A percentile compares a stretch with the other conserved stretches of the same genome.
These are phyloP conservation scores for Candida michaelii DNA, from an alignment of 805 yeast species.

Conservation along the genomic window DNA sequence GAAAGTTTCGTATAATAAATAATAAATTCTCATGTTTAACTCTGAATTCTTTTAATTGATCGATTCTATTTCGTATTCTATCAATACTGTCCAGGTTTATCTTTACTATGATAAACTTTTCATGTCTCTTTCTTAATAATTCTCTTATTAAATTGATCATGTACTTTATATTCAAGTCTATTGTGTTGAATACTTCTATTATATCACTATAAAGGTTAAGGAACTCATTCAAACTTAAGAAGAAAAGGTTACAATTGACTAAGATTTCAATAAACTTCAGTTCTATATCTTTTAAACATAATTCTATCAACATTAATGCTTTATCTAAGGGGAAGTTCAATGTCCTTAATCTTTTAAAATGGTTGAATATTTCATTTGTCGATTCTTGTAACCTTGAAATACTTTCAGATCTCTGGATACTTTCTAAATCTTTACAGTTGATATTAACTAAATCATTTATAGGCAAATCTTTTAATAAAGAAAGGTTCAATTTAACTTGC, in stretches of 20 bases:
- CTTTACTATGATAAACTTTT: constrained; percentile 64
- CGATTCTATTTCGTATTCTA: constrained; percentile 43
- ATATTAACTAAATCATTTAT: constrained; percentile 47
- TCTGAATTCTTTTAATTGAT: constrained; percentile 47
- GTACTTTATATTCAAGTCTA: constrained; percentile 65
- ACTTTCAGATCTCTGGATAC: constrained; percentile 41
- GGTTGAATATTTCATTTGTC: constrained; percentile 46
- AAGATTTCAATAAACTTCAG: constrained; percentile 38
- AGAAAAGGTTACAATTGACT: constrained; percentile 42
- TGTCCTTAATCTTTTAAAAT: constrained; percentile 52
- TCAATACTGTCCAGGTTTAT: constrained; percentile 44
- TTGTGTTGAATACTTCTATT: constrained; percentile 38
- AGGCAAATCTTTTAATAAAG: constrained; percentile 70
- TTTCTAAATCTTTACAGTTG: constrained; percentile 19
- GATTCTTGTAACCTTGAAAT: constrained; percentile 42
- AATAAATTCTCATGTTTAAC: constrained; percentile 51
- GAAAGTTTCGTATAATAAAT: constrained; percentile 26
- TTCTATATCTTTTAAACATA: constrained; percentile 58
- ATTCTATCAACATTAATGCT: constrained; percentile 64
- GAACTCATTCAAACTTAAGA: constrained; percentile 42
- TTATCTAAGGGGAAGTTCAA: constrained; percentile 61
- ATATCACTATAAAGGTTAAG: constrained; percentile 21
- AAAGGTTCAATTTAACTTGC: constrained; percentile 55
- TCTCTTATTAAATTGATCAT: constrained; percentile 72
- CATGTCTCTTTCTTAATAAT: constrained; percentile 67